Percentiles rank a stretch among this genome's conserved stretches.
Conservation (phyloP, 2,329 filamentous ascomycete species). For the Colletotrichum orbiculare region DNA sequence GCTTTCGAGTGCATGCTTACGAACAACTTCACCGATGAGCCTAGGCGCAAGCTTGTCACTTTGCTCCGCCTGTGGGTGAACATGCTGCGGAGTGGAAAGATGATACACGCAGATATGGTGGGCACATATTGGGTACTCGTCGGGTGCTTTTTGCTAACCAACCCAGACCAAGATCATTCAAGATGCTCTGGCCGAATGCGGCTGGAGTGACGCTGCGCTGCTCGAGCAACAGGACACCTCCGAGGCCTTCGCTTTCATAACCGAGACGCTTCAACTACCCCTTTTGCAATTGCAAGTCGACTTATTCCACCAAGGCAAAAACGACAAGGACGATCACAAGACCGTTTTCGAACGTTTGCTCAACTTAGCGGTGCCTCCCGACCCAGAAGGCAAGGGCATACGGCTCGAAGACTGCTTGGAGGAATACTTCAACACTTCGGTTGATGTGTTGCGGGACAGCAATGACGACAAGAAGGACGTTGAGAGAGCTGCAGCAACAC, state of each 20-base stretch:
- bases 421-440: constrained; percentile 92
- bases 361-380: constrained; percentile 88
- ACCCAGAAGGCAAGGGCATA: constrained; percentile 75
- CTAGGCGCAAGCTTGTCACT: constrained; percentile 77
- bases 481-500: constrained; percentile 30
- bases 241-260: constrained; percentile 95
- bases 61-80: constrained; percentile 93
- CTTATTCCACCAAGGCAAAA: constrained; percentile 90
- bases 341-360: constrained; percentile 91
- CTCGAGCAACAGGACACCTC: constrained; percentile 94
- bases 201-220: constrained; percentile 83
- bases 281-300: constrained; percentile 93
- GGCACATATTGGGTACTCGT: constrained; percentile 40
- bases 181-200: constrained; percentile 83
- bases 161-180: constrained; percentile 83
- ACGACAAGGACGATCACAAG: constrained; percentile 90
- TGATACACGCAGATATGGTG: constrained; percentile 89
- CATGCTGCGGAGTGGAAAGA: constrained; percentile 82
- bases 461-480: constrained; percentile 63
- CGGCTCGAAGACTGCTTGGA: constrained; percentile 92
- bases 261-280: constrained; percentile 87
- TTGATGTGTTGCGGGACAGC: constrained; percentile 85
- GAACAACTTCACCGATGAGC: constrained; percentile 78
- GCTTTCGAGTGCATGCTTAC: constrained; percentile 95
- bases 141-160: constrained; percentile 40